Evolutionary conservation across 1,284 basidiomycete species (phyloP).

Genomic region (Trichosporon sp.): DNA sequence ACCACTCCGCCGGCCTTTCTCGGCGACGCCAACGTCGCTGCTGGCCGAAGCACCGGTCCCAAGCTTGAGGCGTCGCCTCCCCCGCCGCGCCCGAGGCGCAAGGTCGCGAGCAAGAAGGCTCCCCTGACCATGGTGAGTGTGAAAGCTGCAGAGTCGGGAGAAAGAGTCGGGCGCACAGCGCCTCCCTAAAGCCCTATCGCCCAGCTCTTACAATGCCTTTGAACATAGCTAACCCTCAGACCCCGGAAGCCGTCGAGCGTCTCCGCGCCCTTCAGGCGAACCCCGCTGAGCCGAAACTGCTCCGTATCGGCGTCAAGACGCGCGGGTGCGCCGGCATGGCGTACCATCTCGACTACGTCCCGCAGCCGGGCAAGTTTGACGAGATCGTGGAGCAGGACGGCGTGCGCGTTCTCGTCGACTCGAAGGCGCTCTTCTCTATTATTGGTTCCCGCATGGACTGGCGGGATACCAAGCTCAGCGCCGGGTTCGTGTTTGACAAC

Average conservation of each 20-base stretch:
- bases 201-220: too few relatives aligned
- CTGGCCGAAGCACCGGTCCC: background rate
- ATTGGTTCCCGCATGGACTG: slow-evolving; percentile 99
- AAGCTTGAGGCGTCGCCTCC: slow-evolving; percentile 4
- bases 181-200: too few relatives aligned
- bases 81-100: slow-evolving; percentile 34
- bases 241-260: slow-evolving; percentile 74
- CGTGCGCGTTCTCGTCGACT: slow-evolving; percentile 91
- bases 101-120: slow-evolving; percentile 72
- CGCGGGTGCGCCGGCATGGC: slow-evolving; percentile 99
- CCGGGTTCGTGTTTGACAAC: slow-evolving; percentile 55
- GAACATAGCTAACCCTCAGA: slow-evolving; percentile 60
- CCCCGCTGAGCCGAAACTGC: slow-evolving; percentile 70
- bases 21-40: background rate
- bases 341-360: slow-evolving; percentile 96
- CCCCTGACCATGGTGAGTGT: slow-evolving; percentile 74
- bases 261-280: slow-evolving; percentile 66
- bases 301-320: slow-evolving; percentile 93
- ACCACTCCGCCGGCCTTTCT: background rate
- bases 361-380: slow-evolving; percentile 86
- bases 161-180: too few relatives aligned
- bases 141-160: background rate
- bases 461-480: slow-evolving; percentile 84
- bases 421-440: slow-evolving; percentile 95
- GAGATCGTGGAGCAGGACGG: slow-evolving; percentile 96